A percentile compares a stretch with the other conserved stretches of the same genome.
Conservation (phyloP, 805 yeast genomes). For the Sugiyamaella chiloensis region DNA sequence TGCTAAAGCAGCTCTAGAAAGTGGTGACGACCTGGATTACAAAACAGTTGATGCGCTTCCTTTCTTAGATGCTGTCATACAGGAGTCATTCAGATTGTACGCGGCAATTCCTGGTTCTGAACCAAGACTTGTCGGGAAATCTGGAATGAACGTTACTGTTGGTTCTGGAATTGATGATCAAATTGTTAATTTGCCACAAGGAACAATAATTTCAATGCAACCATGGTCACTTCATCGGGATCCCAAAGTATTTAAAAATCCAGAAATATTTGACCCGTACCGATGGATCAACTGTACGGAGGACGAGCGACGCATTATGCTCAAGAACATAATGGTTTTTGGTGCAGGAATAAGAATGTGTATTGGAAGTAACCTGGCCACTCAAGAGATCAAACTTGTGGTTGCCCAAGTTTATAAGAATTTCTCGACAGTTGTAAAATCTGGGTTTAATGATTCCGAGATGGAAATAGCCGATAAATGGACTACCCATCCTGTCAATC, state of each 20-base stretch:
- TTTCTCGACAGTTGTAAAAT: slow-evolving; percentile 18
- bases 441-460: slow-evolving; percentile 43
- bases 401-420: slow-evolving; percentile 46
- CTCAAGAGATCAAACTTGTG: slow-evolving; percentile 60
- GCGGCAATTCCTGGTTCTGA: slow-evolving; percentile 74
- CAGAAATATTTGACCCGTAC: slow-evolving; percentile 54
- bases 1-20: slow-evolving; percentile 20
- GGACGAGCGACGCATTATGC: slow-evolving; percentile 42
- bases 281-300: slow-evolving; percentile 52
- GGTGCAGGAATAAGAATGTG: slow-evolving; percentile 77
- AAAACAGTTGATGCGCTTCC: slow-evolving; percentile 50
- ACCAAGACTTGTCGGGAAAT: slow-evolving; percentile 50
- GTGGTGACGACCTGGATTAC: slow-evolving; percentile 11
- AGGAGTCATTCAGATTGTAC: slow-evolving; percentile 60
- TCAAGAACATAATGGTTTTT: slow-evolving; percentile 59
- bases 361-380: slow-evolving; percentile 65
- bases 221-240: slow-evolving; percentile 65
- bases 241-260: slow-evolving; percentile 46
- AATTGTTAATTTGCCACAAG: slow-evolving; percentile 43
- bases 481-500: slow-evolving; percentile 50
- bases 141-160: slow-evolving; percentile 17
- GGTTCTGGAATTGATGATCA: slow-evolving; percentile 5
- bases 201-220: slow-evolving; percentile 58
- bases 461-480: slow-evolving; percentile 59
- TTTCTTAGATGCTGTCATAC: slow-evolving; percentile 56